Base-by-base conservation (phyloP, 2,329 filamentous ascomycete genomes). In the Parastagonospora nodorum region DNA sequence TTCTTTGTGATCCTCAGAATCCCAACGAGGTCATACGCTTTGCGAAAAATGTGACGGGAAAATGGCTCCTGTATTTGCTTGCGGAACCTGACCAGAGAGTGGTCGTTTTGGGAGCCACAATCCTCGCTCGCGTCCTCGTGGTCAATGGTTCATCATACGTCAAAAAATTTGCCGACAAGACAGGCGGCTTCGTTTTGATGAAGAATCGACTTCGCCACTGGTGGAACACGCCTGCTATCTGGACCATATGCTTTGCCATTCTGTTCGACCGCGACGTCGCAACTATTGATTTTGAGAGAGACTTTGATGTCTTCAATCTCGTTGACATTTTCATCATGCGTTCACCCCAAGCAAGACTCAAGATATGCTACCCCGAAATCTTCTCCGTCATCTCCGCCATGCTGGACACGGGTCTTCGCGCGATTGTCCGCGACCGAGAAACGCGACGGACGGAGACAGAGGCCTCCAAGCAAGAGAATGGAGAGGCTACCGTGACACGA, bases 51-150 rank as follows among this genome's bases (percentile, higher is more conserved):
- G 93, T 99, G 8, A 97, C 93, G 16, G 96, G 96, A 63, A 96
- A 96, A 88, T 97, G 92, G 92, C 82, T 96, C 11, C 78, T 99
- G 11, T 96, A 97, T 72, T 83, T 99, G 11, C 81, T 97, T 43
- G 90, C 90, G 7, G 92, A 97, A 69, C 85, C 90, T 54, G 89
- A 97, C 51, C 82, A 89, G 5, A 88, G 92, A 59, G 87, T 96
- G 16, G 88, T 97, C 9, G 81, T 92, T 11, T 83, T 92, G 44
- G 90, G 90, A 11, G 84, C 86, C 60, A 92, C 89, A 66, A 93
- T 99, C 45, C 78, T 99, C 19, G 88, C 91, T 19, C 86, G 92
- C 32, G 82, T 97, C 3, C 79, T 99, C 5, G 85, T 93, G n/a
- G 81, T 87, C 0, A 91, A 96, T 65, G 93, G 93, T 4, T 78